phyloP scores from a whole-genome alignment of 352 stramenopile species.

The Phytophthora cactorum region DNA sequence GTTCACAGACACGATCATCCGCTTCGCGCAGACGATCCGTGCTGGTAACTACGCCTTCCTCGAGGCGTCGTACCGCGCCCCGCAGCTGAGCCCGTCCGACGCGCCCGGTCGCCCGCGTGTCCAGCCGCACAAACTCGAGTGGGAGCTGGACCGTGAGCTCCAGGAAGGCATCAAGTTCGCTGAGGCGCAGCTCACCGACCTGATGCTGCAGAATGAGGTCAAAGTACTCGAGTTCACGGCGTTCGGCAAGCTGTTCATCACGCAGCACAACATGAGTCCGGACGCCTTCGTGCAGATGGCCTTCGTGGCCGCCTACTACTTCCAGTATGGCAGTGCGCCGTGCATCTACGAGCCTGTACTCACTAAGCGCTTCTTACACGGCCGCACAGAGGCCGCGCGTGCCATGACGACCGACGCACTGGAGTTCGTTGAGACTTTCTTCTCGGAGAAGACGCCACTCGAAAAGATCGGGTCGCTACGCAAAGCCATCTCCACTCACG shows the following conservation, averaged over 20 bases:
- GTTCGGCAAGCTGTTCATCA: conserved; percentile 93
- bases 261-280: conserved; percentile 91
- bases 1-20: conserved; percentile 92
- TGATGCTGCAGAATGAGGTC: conserved; percentile 95
- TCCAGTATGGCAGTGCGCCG: conserved; percentile 88
- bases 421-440: conserved; percentile 92
- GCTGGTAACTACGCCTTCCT: conserved; percentile 77
- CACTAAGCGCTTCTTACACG: conserved; percentile 95
- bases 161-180: conserved; percentile 92
- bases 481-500: conserved; percentile 87
- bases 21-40: conserved; percentile 95
- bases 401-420: conserved; percentile 91
- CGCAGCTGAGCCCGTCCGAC: conserved; percentile 53
- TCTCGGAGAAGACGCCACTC: conserved; percentile 74
- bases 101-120: conserved; percentile 51
- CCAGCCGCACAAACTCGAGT: conserved; percentile 92
- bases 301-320: conserved; percentile 95
- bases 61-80: conserved; percentile 75
- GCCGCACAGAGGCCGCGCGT: conserved; percentile 94
- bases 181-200: conserved; percentile 93
- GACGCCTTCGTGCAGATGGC: conserved; percentile 97
- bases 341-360: conserved; percentile 96
- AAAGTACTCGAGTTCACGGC: conserved; percentile 95
- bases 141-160: conserved; percentile 83
- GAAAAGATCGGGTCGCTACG: conserved; percentile 91